Conservation (phyloP, 2,329 filamentous ascomycete genomes). For the Microsporum audouinii region DNA sequence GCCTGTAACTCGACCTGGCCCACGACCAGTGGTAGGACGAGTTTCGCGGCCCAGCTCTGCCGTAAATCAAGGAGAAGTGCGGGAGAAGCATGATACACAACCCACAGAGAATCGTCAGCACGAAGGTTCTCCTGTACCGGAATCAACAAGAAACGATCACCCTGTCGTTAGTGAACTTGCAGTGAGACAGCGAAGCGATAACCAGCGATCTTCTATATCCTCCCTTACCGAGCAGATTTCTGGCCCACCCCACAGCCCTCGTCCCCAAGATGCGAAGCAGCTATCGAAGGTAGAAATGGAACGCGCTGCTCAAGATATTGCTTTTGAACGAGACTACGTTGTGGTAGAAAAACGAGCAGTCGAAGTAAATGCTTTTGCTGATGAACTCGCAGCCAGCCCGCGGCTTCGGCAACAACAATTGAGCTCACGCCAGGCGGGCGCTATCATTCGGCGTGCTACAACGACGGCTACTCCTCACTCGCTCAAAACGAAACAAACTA, state of each 20-base stretch:
- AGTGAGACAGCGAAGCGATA: not conserved
- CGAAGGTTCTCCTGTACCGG: not conserved
- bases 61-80: not conserved
- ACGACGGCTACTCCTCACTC: conserved; percentile 60
- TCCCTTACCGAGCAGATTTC: not conserved
- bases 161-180: not conserved
- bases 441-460: conserved; percentile 63
- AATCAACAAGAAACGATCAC: not conserved
- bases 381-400: conserved; percentile 80
- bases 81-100: not conserved
- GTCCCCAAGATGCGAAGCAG: not conserved
- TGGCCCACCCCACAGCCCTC: not conserved
- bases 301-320: conserved; percentile 70
- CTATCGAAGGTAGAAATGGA: conserved; percentile 20
- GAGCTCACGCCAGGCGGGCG: conserved; percentile 46
- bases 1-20: not conserved
- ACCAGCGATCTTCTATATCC: not conserved
- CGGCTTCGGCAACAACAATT: conserved; percentile 43
- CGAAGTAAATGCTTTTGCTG: conserved; percentile 92
- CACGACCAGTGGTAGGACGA: not conserved
- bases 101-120: not conserved
- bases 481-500: conserved; percentile 40
- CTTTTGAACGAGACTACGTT: conserved; percentile 88
- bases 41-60: not conserved
- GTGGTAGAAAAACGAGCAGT: conserved; percentile 90